phyloP scores from a whole-genome alignment of 805 yeast species.

The Candida boleticola region DNA sequence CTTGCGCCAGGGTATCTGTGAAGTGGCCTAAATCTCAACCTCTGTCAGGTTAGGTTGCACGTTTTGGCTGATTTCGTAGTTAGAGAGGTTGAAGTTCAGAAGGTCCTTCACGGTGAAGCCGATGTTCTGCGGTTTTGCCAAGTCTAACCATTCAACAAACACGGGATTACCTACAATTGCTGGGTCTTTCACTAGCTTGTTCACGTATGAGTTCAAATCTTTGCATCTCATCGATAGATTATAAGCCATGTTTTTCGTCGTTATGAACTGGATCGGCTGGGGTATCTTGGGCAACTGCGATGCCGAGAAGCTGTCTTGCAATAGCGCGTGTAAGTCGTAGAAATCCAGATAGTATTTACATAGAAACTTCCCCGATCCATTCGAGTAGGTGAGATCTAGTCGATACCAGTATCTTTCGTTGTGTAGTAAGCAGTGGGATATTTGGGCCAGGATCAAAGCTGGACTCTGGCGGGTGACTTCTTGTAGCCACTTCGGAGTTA shows the following conservation, averaged over 20 bases:
- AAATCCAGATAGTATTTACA: conserved; percentile 54
- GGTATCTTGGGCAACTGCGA: conserved; percentile 41
- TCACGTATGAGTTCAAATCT: conserved; percentile 39
- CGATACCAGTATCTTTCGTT: conserved; percentile 53
- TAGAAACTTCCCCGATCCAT: conserved; percentile 36
- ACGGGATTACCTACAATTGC: conserved; percentile 8
- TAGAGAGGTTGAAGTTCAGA: conserved; percentile 9
- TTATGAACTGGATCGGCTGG: conserved; percentile 43
- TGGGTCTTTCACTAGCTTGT: conserved; percentile 25
- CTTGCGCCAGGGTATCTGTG: too few species aligned
- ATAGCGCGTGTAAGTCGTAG: conserved; percentile 41
- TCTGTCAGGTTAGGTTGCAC: conserved; percentile 13
- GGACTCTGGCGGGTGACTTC: conserved; percentile 5
- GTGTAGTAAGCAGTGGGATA: conserved; percentile 17
- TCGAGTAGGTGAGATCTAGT: conserved; percentile 37
- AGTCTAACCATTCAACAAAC: conserved; percentile 29
- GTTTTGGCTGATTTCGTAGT: conserved; percentile 21
- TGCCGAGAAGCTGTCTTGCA: conserved; percentile 19
- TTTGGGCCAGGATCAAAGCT: not conserved
- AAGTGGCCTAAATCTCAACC: not conserved
- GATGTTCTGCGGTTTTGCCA: not conserved
- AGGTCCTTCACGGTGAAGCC: conserved; percentile 3
- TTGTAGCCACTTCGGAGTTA: conserved; percentile 36
- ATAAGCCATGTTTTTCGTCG: conserved; percentile 11
- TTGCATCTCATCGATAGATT: conserved; percentile 35